A percentile compares a stretch with the other conserved stretches of the same genome.
phyloP scores from a whole-genome alignment of 768 basidiomycete genomes.

The Tylopilus cervinicoccineus region DNA sequence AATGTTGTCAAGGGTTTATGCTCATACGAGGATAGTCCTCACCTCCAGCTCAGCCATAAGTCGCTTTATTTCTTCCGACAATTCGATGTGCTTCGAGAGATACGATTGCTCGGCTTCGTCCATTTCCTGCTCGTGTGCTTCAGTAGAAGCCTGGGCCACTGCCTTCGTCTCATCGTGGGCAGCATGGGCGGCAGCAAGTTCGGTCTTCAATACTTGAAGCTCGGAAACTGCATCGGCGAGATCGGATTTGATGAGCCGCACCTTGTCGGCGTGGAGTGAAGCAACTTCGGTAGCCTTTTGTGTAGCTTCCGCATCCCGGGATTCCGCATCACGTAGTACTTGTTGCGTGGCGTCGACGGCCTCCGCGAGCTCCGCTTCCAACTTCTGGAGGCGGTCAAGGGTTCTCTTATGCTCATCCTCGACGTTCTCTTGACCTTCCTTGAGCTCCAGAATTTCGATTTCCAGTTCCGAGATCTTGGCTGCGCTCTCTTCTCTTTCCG shows the following conservation, averaged over 20 bases:
- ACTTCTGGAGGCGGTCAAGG: slow-evolving; percentile 41
- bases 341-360: slow-evolving; percentile 46
- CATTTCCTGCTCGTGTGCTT: slow-evolving; percentile 45
- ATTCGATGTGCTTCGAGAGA: slow-evolving; percentile 45
- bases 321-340: slow-evolving; percentile 43
- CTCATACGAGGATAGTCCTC: slow-evolving; percentile 11
- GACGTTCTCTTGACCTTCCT: slow-evolving; percentile 60
- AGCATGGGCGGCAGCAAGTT: slow-evolving; percentile 42
- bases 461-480: slow-evolving; percentile 77
- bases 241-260: slow-evolving; percentile 42
- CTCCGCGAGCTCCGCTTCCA: slow-evolving; percentile 53
- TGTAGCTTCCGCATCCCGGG: slow-evolving; percentile 44
- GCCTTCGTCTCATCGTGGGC: slow-evolving; percentile 48
- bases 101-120: slow-evolving; percentile 50
- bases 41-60: slow-evolving; percentile 67
- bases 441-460: slow-evolving; percentile 74
- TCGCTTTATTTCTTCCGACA: slow-evolving; percentile 51
- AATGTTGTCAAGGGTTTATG: not conserved
- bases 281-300: slow-evolving; percentile 39
- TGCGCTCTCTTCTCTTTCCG: slow-evolving; percentile 67
- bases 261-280: slow-evolving; percentile 42
- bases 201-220: slow-evolving; percentile 42
- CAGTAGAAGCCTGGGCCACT: slow-evolving; percentile 42
- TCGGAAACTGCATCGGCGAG: slow-evolving; percentile 42
- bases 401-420: slow-evolving; percentile 55